Evolutionary conservation across 1,284 basidiomycete species (phyloP).

Genomic region (Malassezia globosa): DNA sequence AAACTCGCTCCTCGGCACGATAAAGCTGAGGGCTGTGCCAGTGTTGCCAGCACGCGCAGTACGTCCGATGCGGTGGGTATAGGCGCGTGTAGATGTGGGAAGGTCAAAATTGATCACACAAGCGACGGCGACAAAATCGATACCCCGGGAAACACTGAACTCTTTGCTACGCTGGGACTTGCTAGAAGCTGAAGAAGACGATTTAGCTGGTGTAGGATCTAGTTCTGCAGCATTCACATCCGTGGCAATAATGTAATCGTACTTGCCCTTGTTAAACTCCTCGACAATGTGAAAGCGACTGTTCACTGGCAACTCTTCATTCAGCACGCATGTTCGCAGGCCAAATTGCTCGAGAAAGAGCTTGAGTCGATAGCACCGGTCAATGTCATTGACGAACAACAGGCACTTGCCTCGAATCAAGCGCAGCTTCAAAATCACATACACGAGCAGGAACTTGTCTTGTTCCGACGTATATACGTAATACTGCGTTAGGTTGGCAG

Average conservation of each 20-base stretch:
- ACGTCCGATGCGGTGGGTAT: slow-evolving; percentile 89
- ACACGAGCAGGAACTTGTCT: slow-evolving; percentile 88
- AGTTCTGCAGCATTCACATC: slow-evolving; percentile 57
- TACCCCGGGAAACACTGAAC: slow-evolving; percentile 87
- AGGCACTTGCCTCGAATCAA: slow-evolving; percentile 93
- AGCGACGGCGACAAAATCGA: slow-evolving; percentile 93
- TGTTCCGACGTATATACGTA: slow-evolving; percentile 57
- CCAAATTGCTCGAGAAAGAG: slow-evolving; percentile 97
- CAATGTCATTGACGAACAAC: slow-evolving; percentile 92
- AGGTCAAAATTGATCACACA: slow-evolving; percentile 98
- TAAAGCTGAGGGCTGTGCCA: slow-evolving; percentile 81
- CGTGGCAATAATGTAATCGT: slow-evolving; percentile 96
- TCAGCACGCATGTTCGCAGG: slow-evolving; percentile 88
- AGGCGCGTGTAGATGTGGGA: slow-evolving; percentile 73
- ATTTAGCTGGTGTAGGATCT: neutral
- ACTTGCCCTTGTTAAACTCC: slow-evolving; percentile 96
- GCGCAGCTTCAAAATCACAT: slow-evolving; percentile 86
- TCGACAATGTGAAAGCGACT: slow-evolving; percentile 94
- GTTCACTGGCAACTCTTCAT: slow-evolving; percentile 88
- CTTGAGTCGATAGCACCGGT: slow-evolving; percentile 84
- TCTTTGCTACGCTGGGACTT: slow-evolving; percentile 50
- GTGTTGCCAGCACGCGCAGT: slow-evolving; percentile 89
- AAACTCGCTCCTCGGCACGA: slow-evolving; percentile 65
- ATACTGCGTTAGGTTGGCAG: slow-evolving; percentile 33
- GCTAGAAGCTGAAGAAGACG: neutral